A percentile compares a stretch with the other conserved stretches of the same genome.
phyloP scores from a whole-genome alignment of 768 basidiomycete genomes.

The Naganishia onofrii region DNA sequence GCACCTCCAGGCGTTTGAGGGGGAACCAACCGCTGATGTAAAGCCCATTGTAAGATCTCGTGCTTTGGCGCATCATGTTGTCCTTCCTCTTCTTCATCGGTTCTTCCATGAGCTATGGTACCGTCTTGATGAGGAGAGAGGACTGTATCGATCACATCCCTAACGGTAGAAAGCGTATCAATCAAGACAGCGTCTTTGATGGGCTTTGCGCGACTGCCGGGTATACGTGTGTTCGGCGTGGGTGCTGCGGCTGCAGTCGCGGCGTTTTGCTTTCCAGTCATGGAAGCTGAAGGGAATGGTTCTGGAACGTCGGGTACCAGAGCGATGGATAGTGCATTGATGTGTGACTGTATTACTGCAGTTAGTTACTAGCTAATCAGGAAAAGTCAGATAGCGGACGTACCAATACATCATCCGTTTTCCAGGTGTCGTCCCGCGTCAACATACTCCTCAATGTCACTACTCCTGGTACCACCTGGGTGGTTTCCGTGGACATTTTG shows the following conservation, averaged over 20 bases:
- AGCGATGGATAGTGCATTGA: constrained; percentile 2
- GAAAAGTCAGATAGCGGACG: neutral
- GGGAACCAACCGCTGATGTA: constrained; percentile 27
- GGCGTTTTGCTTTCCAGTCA: neutral
- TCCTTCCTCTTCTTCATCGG: neutral
- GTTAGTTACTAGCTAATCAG: neutral
- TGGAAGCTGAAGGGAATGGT: neutral
- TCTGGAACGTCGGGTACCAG: neutral
- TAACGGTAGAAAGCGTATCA: neutral
- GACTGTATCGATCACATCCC: neutral
- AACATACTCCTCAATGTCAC: neutral
- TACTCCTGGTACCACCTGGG: neutral
- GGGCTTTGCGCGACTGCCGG: constrained; percentile 19
- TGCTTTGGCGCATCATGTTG: neutral
- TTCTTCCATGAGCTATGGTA: neutral
- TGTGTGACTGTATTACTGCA: neutral
- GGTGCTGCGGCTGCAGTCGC: neutral
- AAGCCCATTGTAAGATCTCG: constrained; percentile 24
- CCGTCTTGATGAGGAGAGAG: neutral
- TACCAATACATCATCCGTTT: neutral
- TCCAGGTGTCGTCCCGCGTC: neutral
- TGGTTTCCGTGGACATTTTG: neutral
- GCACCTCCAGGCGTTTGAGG: neutral
- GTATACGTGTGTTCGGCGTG: neutral
- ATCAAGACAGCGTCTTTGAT: constrained; percentile 3